Evolutionary conservation across 805 yeast species (phyloP), one percentile per base, ranked within the genome.

Genomic region (Hemisphaericaspora nanyangensis): DNA sequence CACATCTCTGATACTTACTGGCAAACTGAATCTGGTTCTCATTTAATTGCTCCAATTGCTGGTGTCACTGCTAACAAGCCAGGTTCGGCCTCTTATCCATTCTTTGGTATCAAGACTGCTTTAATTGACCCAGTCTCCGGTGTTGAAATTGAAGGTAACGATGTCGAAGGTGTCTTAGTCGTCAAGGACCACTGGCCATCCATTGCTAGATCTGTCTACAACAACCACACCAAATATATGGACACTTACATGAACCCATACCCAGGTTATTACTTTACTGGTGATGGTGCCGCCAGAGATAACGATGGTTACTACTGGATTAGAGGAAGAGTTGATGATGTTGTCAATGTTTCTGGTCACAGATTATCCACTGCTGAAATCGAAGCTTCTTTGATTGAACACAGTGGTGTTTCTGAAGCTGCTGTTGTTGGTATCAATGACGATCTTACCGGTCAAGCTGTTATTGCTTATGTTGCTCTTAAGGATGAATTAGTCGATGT

Each of bases 261-360:
- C 65, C 85, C 85, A 35, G 89, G 89, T 35, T 78, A 76, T 59
- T 85, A 84, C 68, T 85, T 85, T 69, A 81, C 93, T 1, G 95
- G 95, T 54, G 95, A 85, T 64, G 95, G 95, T 64, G 93, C 91
- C 19, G 91, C 89, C 15, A 76, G 90, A 57, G 95, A 85, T 58
- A 70, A 76, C 49, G 91, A 85, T 57, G 95, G 95, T 5, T 85
- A 77, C 68, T 82, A 79, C 66, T 85, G 93, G 90, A 84, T 85
- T 48, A 63, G 84, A 54, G 95, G 95, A 40, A 75, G 95, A 67
- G 93, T 85, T 45, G 95, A 85, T 61, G 95, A 85, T 60, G 95
- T 85, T 44, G 95, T 85, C 37, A 85, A 85, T 57, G 93, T 85
- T 30, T 80, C 88, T 26, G 95, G 95, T 41, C 95, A 85, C 68